A percentile compares a stretch with the other conserved stretches of the same genome.
phyloP scores from a whole-genome alignment of 495 filamentous ascomycete genomes.

The Tirmania nivea region DNA sequence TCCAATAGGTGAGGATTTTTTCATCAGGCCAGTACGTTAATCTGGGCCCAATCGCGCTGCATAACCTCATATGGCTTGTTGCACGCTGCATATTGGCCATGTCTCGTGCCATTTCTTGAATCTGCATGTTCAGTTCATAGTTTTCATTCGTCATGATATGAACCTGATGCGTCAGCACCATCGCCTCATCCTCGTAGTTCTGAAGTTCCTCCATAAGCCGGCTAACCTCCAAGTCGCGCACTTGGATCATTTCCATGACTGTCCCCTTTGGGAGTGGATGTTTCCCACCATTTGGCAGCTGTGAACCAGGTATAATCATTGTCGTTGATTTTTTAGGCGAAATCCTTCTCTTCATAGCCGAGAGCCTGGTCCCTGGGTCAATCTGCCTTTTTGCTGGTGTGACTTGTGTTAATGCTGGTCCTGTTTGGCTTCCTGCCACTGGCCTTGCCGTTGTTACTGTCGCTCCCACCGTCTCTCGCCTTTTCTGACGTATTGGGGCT shows the following conservation, averaged over 20 bases:
- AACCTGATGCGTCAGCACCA: background rate
- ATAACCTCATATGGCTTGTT: background rate
- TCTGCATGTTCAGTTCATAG: background rate
- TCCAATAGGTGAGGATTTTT: background rate
- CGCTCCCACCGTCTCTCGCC: too few species aligned
- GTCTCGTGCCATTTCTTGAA: background rate
- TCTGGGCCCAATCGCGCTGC: background rate
- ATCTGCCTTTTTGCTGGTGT: too few species aligned
- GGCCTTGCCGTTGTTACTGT: too few species aligned
- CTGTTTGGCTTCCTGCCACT: too few species aligned
- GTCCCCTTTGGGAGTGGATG: background rate
- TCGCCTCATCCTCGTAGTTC: background rate
- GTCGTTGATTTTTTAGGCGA: background rate
- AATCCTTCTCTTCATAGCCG: background rate
- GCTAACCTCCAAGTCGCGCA: background rate
- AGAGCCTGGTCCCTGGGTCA: too few species aligned
- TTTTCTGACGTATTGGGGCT: too few species aligned
- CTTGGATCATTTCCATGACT: background rate
- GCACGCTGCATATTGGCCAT: background rate
- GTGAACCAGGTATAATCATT: background rate
- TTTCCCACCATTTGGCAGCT: background rate
- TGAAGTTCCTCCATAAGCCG: background rate
- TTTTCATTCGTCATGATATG: background rate
- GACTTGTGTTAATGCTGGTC: too few species aligned
- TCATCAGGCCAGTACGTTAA: background rate